Percentiles rank a stretch among this genome's conserved stretches.
phyloP scores from a whole-genome alignment of 805 yeast species.

The Tetrapisispora nanseiensis region DNA sequence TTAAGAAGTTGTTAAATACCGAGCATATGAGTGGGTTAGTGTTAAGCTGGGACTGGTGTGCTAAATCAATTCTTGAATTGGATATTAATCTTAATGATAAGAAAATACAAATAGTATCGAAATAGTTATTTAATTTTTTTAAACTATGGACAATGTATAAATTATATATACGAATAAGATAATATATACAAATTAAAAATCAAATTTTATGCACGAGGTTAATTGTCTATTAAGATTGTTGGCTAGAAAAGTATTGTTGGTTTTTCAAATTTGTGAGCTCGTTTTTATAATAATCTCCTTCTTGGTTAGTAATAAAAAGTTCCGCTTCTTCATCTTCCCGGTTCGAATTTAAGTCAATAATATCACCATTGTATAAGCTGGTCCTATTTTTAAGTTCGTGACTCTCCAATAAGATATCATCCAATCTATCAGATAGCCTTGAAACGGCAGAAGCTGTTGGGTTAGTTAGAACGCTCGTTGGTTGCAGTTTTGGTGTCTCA shows the following conservation, averaged over 20 bases:
- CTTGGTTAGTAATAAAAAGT: slow-evolving; percentile 68
- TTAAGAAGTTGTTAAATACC: slow-evolving; percentile 11
- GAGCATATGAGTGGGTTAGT: slow-evolving; percentile 9
- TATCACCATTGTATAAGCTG: slow-evolving; percentile 36
- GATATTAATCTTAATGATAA: slow-evolving; percentile 8
- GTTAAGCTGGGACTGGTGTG: slow-evolving; percentile 30
- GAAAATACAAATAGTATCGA: background rate
- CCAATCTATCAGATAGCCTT: slow-evolving; percentile 46
- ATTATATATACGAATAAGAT: background rate
- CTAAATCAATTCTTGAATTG: slow-evolving; percentile 19
- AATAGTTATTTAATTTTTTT: background rate
- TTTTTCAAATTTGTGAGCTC: slow-evolving; percentile 51
- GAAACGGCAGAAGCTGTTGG: slow-evolving; percentile 25
- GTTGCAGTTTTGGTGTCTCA: background rate
- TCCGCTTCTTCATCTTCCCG: slow-evolving; percentile 67
- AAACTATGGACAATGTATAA: background rate
- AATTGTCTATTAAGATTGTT: no score
- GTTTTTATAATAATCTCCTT: slow-evolving; percentile 67
- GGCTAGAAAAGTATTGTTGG: slow-evolving; percentile 20
- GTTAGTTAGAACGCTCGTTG: slow-evolving; percentile 2
- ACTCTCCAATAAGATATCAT: slow-evolving; percentile 42
- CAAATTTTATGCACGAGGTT: background rate
- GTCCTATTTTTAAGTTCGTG: slow-evolving; percentile 30
- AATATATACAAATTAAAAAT: background rate
- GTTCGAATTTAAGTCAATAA: slow-evolving; percentile 33